Conservation (phyloP, 768 basidiomycete species). For the Lactifluus piperatus region DNA sequence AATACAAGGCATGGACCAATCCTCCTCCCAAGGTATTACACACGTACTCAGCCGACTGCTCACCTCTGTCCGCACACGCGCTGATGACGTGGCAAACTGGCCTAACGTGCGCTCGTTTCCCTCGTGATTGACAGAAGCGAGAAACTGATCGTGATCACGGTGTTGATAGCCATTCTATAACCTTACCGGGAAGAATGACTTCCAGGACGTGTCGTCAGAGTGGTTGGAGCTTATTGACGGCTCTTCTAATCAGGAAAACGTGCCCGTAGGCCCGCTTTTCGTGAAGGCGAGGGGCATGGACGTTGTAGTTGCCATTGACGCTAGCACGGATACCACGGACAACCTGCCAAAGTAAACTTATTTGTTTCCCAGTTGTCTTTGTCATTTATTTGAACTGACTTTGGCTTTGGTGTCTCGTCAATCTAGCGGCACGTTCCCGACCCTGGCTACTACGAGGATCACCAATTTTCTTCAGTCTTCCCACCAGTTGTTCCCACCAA, state of each 20-base stretch:
- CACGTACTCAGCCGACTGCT: constrained; percentile 43
- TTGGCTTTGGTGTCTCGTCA: neutral
- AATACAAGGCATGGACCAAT: constrained; percentile 32
- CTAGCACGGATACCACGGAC: constrained; percentile 45
- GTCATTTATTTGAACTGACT: neutral
- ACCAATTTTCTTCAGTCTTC: constrained; percentile 34
- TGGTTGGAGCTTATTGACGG: constrained; percentile 67
- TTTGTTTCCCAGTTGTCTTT: neutral
- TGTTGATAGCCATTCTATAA: constrained; percentile 38
- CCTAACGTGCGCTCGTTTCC: constrained; percentile 36
- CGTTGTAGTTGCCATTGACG: constrained; percentile 69
- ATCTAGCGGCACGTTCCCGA: constrained; percentile 44
- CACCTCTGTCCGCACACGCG: constrained; percentile 39
- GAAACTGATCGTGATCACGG: neutral
- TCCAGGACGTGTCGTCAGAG: constrained; percentile 41
- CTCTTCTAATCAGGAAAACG: constrained; percentile 56
- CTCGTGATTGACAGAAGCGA: neutral
- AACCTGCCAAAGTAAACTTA: constrained; percentile 57
- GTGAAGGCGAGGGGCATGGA: constrained; percentile 63
- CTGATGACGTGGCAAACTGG: constrained; percentile 60
- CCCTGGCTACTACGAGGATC: constrained; percentile 38
- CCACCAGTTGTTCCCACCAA: constrained; percentile 56
- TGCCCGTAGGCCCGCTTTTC: constrained; percentile 64
- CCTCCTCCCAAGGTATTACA: constrained; percentile 34
- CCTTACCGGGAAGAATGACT: constrained; percentile 35